Evolutionary conservation across 2,329 filamentous ascomycete genomes (phyloP).

Genomic region (Arthrinium phaeospermum): DNA sequence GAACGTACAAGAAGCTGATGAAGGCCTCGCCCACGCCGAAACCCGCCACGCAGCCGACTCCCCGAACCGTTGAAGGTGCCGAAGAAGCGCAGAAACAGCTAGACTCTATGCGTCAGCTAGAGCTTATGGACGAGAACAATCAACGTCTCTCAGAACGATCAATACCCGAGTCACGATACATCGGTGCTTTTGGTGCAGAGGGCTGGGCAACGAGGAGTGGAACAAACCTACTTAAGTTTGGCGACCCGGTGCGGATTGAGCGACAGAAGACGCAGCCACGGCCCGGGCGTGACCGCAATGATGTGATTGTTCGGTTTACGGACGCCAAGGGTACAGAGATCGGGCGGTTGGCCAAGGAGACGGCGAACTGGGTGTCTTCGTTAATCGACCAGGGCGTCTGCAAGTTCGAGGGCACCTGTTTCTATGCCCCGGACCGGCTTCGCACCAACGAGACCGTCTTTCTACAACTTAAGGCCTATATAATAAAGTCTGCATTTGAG

Average conservation of each 20-base stretch:
- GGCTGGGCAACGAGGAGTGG: conserved; percentile 93
- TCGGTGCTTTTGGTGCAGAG: conserved; percentile 89
- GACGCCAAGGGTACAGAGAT: conserved; percentile 80
- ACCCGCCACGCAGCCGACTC: neutral
- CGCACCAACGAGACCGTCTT: conserved; percentile 95
- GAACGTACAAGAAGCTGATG: conserved; percentile 52
- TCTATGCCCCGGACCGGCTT: conserved; percentile 85
- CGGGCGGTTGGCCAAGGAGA: conserved; percentile 84
- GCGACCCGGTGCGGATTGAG: conserved; percentile 85
- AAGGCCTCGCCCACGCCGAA: conserved; percentile 9
- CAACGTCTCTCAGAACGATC: too few relatives aligned
- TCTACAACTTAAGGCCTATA: conserved; percentile 79
- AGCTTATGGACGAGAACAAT: neutral
- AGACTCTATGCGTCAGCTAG: neutral
- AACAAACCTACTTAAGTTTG: conserved; percentile 74
- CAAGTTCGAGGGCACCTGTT: conserved; percentile 83
- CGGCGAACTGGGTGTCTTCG: conserved; percentile 89
- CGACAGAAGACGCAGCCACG: conserved; percentile 69
- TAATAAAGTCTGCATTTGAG: conserved; percentile 78
- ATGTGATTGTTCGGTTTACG: conserved; percentile 92
- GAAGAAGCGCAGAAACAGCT: neutral
- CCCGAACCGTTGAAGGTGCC: too few relatives aligned
- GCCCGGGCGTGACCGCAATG: conserved; percentile 63
- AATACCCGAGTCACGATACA: conserved; percentile 65
- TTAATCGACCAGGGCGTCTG: conserved; percentile 91